phyloP scores from a whole-genome alignment of 345 rosid species.

The Barbarea vulgaris region DNA sequence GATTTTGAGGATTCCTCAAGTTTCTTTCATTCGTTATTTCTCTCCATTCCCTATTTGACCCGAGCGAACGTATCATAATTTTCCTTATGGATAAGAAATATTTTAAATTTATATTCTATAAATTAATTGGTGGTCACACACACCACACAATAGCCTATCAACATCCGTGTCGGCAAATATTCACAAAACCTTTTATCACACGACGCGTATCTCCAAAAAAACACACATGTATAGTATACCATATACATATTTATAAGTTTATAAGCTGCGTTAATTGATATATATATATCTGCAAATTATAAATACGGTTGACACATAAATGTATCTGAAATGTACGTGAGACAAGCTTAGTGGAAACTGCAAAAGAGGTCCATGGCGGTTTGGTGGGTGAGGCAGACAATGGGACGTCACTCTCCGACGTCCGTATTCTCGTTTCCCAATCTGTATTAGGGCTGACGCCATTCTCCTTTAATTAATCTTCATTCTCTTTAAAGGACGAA shows the following conservation, averaged over 20 bases:
- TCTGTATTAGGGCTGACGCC: constrained; percentile 32
- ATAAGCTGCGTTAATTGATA: not conserved
- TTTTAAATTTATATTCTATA: not conserved
- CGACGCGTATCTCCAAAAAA: constrained; percentile 22
- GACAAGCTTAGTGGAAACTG: constrained; percentile 40
- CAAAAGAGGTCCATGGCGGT: constrained; percentile 25
- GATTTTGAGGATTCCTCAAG: constrained; percentile 24
- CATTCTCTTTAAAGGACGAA: not conserved
- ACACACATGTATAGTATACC: constrained; percentile 5
- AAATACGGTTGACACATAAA: constrained; percentile 1
- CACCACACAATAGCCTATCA: constrained; percentile 35
- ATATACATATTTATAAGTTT: constrained; percentile 6
- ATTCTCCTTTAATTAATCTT: not conserved
- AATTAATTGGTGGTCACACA: constrained; percentile 38
- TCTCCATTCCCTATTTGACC: constrained; percentile 20
- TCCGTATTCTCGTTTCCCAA: constrained; percentile 27
- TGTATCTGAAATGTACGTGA: constrained; percentile 27
- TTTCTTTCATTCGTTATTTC: constrained; percentile 25
- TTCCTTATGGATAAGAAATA: not conserved
- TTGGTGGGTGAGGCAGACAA: constrained; percentile 31
- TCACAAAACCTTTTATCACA: constrained; percentile 22
- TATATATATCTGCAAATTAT: not conserved
- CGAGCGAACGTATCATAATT: not conserved
- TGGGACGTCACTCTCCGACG: constrained; percentile 26
- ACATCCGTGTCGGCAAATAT: constrained; percentile 42